A percentile compares a stretch with the other conserved stretches of the same genome.
These are phyloP conservation scores for Dryadomyces sulphureus DNA, from an alignment of 2,329 filamentous ascomycete genomes.

Conservation along the genomic window DNA sequence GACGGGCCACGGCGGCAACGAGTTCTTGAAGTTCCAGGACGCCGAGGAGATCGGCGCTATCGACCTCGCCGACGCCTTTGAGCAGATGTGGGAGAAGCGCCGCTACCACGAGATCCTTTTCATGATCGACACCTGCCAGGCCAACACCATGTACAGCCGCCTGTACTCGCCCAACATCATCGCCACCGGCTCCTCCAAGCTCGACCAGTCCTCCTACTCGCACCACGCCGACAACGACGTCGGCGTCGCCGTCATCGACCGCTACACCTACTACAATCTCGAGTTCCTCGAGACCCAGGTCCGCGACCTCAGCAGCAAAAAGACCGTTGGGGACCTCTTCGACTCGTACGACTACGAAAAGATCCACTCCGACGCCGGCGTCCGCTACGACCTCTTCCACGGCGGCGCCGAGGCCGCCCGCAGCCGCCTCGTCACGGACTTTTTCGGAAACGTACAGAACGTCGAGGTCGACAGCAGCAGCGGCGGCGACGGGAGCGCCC, in stretches of 20 bases:
- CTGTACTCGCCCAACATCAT: conserved; percentile 98
- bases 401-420: conserved; percentile 68
- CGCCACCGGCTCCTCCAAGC: conserved; percentile 87
- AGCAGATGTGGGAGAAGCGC: conserved; percentile 99
- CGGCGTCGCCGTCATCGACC: conserved; percentile 93
- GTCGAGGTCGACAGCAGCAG: conserved; percentile 64
- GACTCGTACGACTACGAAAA: conserved; percentile 91
- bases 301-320: conserved; percentile 69
- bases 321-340: conserved; percentile 85
- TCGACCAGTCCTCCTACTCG: conserved; percentile 92
- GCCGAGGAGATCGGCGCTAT: conserved; percentile 95
- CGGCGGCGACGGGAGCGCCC: conserved; percentile 14
- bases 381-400: conserved; percentile 88
- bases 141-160: conserved; percentile 97
- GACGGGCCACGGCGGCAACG: conserved; percentile 95
- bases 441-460: conserved; percentile 96
- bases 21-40: conserved; percentile 97
- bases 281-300: conserved; percentile 91
- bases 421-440: conserved; percentile 78
- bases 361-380: conserved; percentile 83
- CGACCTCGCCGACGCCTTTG: conserved; percentile 91
- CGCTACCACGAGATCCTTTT: conserved; percentile 96
- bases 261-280: conserved; percentile 96
- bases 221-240: conserved; percentile 98
- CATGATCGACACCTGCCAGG: conserved; percentile 99